These are phyloP conservation scores for Diaporthe sp. DNA, from an alignment of 2,329 filamentous ascomycete genomes.

Conservation along the genomic window DNA sequence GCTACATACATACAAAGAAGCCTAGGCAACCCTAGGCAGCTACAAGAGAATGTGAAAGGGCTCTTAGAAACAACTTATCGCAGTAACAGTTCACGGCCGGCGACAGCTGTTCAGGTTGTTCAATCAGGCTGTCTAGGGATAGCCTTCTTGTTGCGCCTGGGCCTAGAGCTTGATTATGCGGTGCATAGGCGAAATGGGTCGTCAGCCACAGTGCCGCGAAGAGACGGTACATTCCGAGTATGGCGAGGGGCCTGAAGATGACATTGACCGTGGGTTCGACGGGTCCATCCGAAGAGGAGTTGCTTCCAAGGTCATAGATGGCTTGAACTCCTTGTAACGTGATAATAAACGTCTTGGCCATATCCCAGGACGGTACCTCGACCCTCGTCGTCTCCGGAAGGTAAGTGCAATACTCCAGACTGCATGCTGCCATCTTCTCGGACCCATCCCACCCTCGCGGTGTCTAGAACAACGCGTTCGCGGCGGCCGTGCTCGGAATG, in stretches of 20 bases:
- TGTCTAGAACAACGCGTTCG: constrained; percentile 8
- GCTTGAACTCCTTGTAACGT: constrained; percentile 5
- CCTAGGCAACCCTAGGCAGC: too few species aligned
- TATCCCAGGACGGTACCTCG: neutral
- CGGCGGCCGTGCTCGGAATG: neutral
- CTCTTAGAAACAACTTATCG: too few species aligned
- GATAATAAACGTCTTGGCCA: constrained; percentile 1
- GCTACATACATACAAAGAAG: too few species aligned
- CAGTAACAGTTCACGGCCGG: neutral
- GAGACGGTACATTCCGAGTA: neutral
- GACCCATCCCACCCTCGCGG: neutral
- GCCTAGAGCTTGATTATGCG: neutral
- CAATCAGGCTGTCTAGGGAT: constrained; percentile 6
- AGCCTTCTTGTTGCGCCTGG: neutral
- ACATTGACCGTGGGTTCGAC: neutral
- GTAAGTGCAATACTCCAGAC: neutral
- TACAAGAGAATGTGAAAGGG: too few species aligned
- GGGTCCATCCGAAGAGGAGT: neutral
- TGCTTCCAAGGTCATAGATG: neutral
- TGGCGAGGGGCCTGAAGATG: constrained; percentile 11
- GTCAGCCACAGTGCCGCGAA: constrained; percentile 5
- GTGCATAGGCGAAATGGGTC: neutral
- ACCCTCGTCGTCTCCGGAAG: neutral
- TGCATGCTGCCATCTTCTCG: neutral
- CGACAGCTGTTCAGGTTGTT: neutral